Evolutionary conservation across 805 yeast species (phyloP), one percentile per base, ranked within the genome.

Genomic region (Maudiozyma saulgeensis): DNA sequence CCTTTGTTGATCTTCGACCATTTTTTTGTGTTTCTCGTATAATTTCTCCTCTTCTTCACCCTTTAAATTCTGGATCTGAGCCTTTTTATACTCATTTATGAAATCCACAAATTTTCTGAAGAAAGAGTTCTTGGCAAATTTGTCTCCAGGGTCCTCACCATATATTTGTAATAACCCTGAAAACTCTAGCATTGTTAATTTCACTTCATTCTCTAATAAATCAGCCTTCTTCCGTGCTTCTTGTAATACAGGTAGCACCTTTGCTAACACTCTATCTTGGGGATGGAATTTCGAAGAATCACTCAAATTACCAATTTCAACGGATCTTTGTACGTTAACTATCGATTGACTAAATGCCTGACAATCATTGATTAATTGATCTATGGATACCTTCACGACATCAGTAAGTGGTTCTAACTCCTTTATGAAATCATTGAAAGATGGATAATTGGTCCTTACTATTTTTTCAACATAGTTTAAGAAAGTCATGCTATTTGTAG

Each of bases 391-490:
- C 54, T 85, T 88, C 6, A 87, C 77, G 7, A 86, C 86, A 38
- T 49, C 73, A 69, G 52, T 71, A 59, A 53, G 83, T 73, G 46
- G 82, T 72, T 56, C 74, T 67, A 61, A 85, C 47, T 93, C 97
- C 44, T 81, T 81, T n/a, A 83, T 72, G 64, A 93, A 91, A 0
- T 71, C 69, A 28, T 83, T 81, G 57, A 81, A 75, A 41, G 87
- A 87, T 1, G 97, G 96, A 64, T 87, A 87, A 31, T 85, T 80
- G 43, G 78, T 80, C 54, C 99, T 74, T n/a, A 95, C 78, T 43
- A 88, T 80, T 57, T 81, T 85, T 65, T 93, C 99, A 48, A 95
- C 88, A 65, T 90, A 90, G 63, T 95, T 96, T 58, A 93, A 69
- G 60, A 93, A 90, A 1, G 95, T 87, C 82, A 85, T 81, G 6